Conservation (phyloP, 768 basidiomycete species). For the Terana coerulea region DNA sequence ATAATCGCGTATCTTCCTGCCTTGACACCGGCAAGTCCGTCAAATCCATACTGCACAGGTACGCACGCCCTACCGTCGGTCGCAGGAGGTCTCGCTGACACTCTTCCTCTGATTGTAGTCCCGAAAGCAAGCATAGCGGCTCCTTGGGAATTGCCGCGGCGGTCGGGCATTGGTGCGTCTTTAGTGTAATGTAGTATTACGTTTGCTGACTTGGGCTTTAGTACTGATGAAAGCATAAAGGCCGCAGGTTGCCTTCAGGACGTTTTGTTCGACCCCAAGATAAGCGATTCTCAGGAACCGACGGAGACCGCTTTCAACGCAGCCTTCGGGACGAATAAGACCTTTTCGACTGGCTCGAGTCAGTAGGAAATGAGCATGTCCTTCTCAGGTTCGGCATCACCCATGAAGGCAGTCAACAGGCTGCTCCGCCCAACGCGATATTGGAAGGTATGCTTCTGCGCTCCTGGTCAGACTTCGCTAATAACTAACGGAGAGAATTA, state of each 20-base stretch:
- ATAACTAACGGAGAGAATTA: background rate
- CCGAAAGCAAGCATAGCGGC: background rate
- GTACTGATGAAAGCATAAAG: constrained; percentile 17
- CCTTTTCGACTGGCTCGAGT: constrained; percentile 7
- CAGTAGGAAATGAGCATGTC: constrained; percentile 11
- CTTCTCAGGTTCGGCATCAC: background rate
- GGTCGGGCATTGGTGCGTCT: constrained; percentile 17
- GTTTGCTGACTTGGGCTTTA: constrained; percentile 17
- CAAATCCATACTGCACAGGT: constrained; percentile 4
- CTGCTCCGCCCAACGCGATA: background rate
- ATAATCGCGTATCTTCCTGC: constrained; percentile 22
- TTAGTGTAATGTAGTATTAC: background rate
- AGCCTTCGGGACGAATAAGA: background rate
- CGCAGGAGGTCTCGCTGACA: background rate
- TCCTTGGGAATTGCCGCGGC: background rate
- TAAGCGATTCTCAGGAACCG: constrained; percentile 14
- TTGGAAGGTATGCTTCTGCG: constrained; percentile 6
- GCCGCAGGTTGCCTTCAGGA: constrained; percentile 15
- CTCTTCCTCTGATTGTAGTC: background rate
- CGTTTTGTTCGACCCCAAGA: constrained; percentile 20
- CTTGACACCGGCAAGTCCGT: constrained; percentile 19
- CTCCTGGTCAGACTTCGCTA: background rate
- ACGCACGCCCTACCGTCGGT: background rate
- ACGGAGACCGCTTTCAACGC: constrained; percentile 16
- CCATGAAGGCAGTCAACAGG: background rate